A percentile compares a stretch with the other conserved stretches of the same genome.
Evolutionary conservation across 768 basidiomycete species (phyloP).

Genomic region (Phanerochaete sordida): DNA sequence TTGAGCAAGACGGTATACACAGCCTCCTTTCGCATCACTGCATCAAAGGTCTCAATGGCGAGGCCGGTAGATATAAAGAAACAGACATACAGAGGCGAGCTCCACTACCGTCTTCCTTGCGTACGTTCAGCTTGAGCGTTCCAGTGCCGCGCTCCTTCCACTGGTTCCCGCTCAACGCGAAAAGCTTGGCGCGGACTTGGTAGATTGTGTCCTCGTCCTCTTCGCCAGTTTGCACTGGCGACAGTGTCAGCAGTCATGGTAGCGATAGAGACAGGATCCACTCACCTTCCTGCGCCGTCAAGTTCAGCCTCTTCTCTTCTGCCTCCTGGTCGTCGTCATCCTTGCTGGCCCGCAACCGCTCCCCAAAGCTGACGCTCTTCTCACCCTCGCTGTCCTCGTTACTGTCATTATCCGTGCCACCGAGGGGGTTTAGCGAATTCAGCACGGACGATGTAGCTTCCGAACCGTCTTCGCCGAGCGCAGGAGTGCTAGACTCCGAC

Average conservation of each 20-base stretch:
- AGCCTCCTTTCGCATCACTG: slow-evolving; percentile 86
- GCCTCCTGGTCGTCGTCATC: slow-evolving; percentile 52
- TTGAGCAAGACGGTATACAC: slow-evolving; percentile 74
- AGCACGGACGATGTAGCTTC: slow-evolving; percentile 10
- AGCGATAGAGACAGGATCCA: not conserved
- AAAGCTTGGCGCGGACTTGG: slow-evolving; percentile 77
- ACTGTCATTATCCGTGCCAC: slow-evolving; percentile 15
- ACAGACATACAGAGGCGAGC: slow-evolving; percentile 60
- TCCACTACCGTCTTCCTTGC: slow-evolving; percentile 56
- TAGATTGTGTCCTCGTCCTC: slow-evolving; percentile 77
- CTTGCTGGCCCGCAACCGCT: slow-evolving; percentile 59
- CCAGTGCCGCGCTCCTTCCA: slow-evolving; percentile 84
- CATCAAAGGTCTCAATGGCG: not conserved
- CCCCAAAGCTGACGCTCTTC: slow-evolving; percentile 46
- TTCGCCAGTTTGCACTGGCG: slow-evolving; percentile 69
- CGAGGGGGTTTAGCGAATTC: not conserved
- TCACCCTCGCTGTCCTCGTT: slow-evolving; percentile 21
- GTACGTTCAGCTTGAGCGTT: slow-evolving; percentile 65
- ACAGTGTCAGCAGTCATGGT: not conserved
- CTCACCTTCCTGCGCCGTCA: slow-evolving; percentile 71
- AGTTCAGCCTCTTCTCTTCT: slow-evolving; percentile 42
- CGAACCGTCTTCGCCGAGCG: slow-evolving; percentile 18
- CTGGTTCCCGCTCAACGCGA: slow-evolving; percentile 52
- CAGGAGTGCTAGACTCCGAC: slow-evolving; percentile 23
- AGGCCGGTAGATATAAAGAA: not conserved